Base-by-base conservation (phyloP, 2,329 filamentous ascomycete species). In the Huntiella moniliformis region DNA sequence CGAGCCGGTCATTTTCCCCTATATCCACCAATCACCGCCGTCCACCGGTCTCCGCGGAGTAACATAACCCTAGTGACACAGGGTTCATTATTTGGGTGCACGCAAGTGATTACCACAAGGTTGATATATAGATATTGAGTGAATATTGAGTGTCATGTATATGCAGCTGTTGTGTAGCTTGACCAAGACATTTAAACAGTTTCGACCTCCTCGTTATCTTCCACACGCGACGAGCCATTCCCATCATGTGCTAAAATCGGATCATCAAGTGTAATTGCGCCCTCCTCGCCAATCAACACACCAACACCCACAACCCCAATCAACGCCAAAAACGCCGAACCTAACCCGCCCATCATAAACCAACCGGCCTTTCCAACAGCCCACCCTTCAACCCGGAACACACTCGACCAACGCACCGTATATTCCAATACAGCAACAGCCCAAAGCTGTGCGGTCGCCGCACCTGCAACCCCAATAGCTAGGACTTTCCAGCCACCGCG, bases 401-500 rank as follows among this genome's bases (percentile, higher is more conserved):
- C 36, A 37, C 46, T 45, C 15, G 32, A 33, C 43, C 44, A 32
- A 3, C 38, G 39, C 41, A 76, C 73, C n/a, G 71, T 73, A 52
- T 82, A 74, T 62, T 93, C 77, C 13, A 82, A 68, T n/a, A 72
- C 59, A 1, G 74, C 77, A 16, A 81, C 76, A 34, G 80, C 56
- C 0, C 46, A 48, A 5, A 44, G n/a, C 46, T 48, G 46, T 8
- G 45, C 17, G 5, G 42, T 38, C 3, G 46, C 46, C 11, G 42
- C 38, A 11, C 41, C 22, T 22, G 71, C 58, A 50, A 94, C 62
- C 54, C 94, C 63, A 31, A 71, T 66, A 38, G 69, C 70, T 41
- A 92, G 64, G 37, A 92, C 63, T 56, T 78, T 79, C 87, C 87
- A 96, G 12, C 88, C 87, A 11, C 22, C 22, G 10, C 22, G 22